Evolutionary conservation across 2,329 filamentous ascomycete species (phyloP), one percentile per base, ranked within the genome.

Genomic region (Aureobasidium sp.): DNA sequence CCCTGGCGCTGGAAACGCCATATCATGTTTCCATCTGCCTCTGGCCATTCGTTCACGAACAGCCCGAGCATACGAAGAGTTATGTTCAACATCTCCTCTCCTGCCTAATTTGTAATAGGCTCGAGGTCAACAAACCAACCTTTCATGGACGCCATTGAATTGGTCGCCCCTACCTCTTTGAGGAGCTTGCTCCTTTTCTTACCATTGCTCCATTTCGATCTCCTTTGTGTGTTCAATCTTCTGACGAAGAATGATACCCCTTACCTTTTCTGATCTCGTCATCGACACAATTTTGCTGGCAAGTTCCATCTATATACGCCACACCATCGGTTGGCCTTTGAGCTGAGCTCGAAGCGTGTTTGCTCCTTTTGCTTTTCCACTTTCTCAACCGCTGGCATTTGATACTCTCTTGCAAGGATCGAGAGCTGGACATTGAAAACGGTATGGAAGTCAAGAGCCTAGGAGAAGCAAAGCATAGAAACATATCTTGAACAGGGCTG

Each of bases 61-160:
- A 59, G 54, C 54, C 54, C 44, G 54, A 59, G 41, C 42, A 54
- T 39, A 27, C 9, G 34, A 39, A 37, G n/a, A 57, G n/a, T 34
- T 32, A 59, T 47, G 41, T 44, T 59, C 44, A 59, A 41, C n/a
- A 41, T 34, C 44, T 42, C 57, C 29, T 59, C 45, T 59, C 45
- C 30, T 42, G 57, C 44, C 45, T 59, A 49, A 49, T 59, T 34
- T 59, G 14, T 59, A 59, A 49, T 50, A 42, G 44, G 57, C 45
- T 59, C 57, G 57, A 59, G 54, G 54, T 59, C 54, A 59, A 57
- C 39, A 47, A 59, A 59, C 45, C 39, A 47, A 59, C 54, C 54
- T 39, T 44, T 57, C 30, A 25, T 44, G 30, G n/a, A 27, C 10
- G 37, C 41, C 53, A 57, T 45, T 36, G 7, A 57, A 2, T 57